These are phyloP conservation scores for Trichomonas gallinae DNA, from an alignment of 208 protist genomes.

Conservation along the genomic window DNA sequence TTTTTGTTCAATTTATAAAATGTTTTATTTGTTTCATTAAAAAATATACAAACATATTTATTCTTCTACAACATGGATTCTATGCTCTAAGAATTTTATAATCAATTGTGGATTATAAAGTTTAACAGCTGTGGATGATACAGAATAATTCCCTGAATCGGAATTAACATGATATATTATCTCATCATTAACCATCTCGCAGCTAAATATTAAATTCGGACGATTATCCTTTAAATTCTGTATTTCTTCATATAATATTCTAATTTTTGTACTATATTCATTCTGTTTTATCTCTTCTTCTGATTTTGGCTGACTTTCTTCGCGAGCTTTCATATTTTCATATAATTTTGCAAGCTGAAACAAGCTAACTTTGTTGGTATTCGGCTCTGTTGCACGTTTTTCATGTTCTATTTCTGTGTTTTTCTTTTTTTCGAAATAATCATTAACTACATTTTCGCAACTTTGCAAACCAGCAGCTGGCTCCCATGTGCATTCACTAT, in stretches of 20 bases:
- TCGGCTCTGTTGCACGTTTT: background rate
- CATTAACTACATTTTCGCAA: background rate
- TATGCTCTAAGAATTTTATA: background rate
- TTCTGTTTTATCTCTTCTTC: background rate
- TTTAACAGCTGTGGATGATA: background rate
- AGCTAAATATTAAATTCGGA: background rate
- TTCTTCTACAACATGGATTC: background rate
- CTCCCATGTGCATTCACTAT: background rate
- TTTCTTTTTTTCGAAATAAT: background rate
- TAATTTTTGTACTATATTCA: background rate
- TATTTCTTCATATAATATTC: background rate
- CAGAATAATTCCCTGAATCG: background rate
- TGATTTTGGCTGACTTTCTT: background rate
- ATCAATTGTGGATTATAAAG: background rate
- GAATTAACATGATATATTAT: background rate
- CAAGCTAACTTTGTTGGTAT: background rate
- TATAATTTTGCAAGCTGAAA: background rate
- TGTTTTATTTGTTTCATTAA: background rate
- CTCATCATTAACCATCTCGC: background rate
- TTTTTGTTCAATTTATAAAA: background rate
- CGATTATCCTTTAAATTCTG: background rate
- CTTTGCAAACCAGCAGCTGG: background rate
- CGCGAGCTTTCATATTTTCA: background rate
- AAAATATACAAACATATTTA: background rate
- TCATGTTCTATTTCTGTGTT: background rate